These are phyloP conservation scores for Mycena maculata DNA, from an alignment of 768 basidiomycete species.

Conservation along the genomic window DNA sequence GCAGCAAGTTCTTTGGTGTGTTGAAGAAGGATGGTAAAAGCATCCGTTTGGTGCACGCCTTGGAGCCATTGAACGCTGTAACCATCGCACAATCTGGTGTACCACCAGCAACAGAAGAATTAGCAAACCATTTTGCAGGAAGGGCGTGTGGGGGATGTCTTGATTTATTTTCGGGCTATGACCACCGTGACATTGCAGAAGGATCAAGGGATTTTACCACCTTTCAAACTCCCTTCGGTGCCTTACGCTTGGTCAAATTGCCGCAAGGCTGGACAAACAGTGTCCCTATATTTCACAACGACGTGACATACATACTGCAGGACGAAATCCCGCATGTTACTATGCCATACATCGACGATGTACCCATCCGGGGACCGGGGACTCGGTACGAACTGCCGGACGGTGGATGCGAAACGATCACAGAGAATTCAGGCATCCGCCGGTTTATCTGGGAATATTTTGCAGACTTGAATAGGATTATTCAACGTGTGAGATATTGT, in stretches of 20 bases:
- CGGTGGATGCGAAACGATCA: slow-evolving; percentile 16
- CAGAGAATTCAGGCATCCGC: slow-evolving; percentile 38
- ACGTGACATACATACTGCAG: slow-evolving; percentile 42
- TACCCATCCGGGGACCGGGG: slow-evolving; percentile 39
- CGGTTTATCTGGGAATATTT: slow-evolving; percentile 29
- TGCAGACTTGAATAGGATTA: slow-evolving; percentile 18
- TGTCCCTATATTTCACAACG: slow-evolving; percentile 44
- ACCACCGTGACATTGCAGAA: slow-evolving; percentile 39
- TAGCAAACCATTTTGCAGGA: slow-evolving; percentile 27
- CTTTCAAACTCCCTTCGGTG: slow-evolving; percentile 41
- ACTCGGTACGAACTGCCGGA: slow-evolving; percentile 35
- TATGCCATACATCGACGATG: slow-evolving; percentile 44
- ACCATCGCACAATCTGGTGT: slow-evolving; percentile 36
- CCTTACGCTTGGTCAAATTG: slow-evolving; percentile 31
- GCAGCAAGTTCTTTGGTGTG: slow-evolving; percentile 48
- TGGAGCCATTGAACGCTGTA: slow-evolving; percentile 42
- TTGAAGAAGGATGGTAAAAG: slow-evolving; percentile 38
- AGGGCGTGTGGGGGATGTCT: slow-evolving; percentile 32
- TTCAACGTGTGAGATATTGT: slow-evolving; percentile 4
- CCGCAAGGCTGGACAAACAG: slow-evolving; percentile 49
- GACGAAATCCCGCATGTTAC: slow-evolving; percentile 43
- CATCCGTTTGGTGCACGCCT: slow-evolving; percentile 39
- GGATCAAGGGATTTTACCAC: slow-evolving; percentile 43
- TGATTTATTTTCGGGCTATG: slow-evolving; percentile 40
- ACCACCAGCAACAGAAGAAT: slow-evolving; percentile 30